Base-by-base conservation (phyloP, 2,329 filamentous ascomycete species). In the Paracoccidioides brasiliensis region DNA sequence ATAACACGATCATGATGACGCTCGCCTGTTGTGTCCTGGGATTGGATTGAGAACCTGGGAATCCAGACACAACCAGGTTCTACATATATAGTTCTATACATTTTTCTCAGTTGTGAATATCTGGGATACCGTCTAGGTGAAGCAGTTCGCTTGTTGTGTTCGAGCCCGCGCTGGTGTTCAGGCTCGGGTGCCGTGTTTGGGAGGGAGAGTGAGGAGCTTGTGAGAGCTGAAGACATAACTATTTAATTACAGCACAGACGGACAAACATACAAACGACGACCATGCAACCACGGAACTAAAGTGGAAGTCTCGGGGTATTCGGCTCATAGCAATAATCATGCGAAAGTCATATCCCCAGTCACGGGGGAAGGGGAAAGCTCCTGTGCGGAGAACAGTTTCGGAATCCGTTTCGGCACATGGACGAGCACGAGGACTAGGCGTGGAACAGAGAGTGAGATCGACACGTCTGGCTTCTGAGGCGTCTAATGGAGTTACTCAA, bases 401-500 rank as follows among this genome's bases (percentile, higher is more conserved):
- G 2, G 14, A 12, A 42, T 51, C 48, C 22, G 12, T 33, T 38
- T 28, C 35, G 50, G 14, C 37, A 28, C 37, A 22, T 32, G 38
- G 37, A 1, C 46, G 46, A 4, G 46, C n/a, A 38, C 46, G 28
- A n/a, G 35, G 38, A 32, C 22, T 22, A 22, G 22, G 22, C 22
- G 22, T 22, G 22, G 22, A 22, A 22, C 22, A 22, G 2, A 22
- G 22, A 22, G 22, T 22, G 22, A 22, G 22, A 22, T 22, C 5
- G 14, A n/a, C 15, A 15, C 38, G 7, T 12, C 8, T 14, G 5
- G 12, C 37, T 52, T 15, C 38, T 43, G 37, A 41, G 8, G 38
- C 22, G 5, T 7, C 38, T 6, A 60, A 62, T 28, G 61, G 60
- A 3, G 67, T 76, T 9, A 73, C 73, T 10, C 68, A 70, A 53